phyloP scores from a whole-genome alignment of 148 eudicot species.

The Nepenthes gracilis region DNA sequence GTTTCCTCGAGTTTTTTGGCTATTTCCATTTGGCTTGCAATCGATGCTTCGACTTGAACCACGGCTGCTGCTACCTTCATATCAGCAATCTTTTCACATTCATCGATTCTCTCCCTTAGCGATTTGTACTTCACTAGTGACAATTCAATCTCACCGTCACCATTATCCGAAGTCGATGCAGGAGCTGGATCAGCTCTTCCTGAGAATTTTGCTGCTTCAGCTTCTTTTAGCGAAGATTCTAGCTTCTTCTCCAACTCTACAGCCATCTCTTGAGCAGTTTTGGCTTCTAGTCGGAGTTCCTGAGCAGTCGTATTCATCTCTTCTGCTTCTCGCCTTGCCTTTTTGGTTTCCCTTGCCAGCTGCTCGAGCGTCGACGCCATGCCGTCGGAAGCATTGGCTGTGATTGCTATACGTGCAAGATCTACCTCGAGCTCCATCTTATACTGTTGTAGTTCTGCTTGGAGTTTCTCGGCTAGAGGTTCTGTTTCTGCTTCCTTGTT shows the following conservation, averaged over 20 bases:
- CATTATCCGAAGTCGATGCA: conserved; percentile 15
- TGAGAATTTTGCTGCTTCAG: conserved; percentile 47
- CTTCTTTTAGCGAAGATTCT: conserved; percentile 28
- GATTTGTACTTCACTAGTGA: conserved; percentile 35
- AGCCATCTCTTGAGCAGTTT: conserved; percentile 16
- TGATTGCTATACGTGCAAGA: conserved; percentile 20
- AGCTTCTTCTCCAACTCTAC: conserved; percentile 36
- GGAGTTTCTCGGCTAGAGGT: conserved; percentile 16
- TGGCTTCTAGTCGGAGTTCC: conserved; percentile 28
- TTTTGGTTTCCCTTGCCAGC: conserved; percentile 25
- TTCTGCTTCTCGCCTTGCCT: conserved; percentile 27
- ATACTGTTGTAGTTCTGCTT: conserved; percentile 24
- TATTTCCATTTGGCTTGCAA: conserved; percentile 36
- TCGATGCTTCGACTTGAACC: conserved; percentile 52
- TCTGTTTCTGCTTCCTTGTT: conserved; percentile 24
- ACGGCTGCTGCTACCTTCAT: conserved; percentile 44
- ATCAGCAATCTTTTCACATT: conserved; percentile 32
- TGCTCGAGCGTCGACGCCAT: conserved; percentile 26
- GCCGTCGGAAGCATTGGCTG: conserved; percentile 21
- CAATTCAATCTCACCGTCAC: conserved; percentile 27
- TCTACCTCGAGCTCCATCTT: conserved; percentile 40
- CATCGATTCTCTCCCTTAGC: conserved; percentile 36
- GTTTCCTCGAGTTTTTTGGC: conserved; percentile 37
- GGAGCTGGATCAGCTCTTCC: conserved; percentile 10
- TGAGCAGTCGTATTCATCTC: conserved; percentile 20